Percentiles rank a stretch among this genome's conserved stretches.
These are phyloP conservation scores for Aspergillus tanneri DNA, from an alignment of 2,329 filamentous ascomycete species.

Conservation along the genomic window DNA sequence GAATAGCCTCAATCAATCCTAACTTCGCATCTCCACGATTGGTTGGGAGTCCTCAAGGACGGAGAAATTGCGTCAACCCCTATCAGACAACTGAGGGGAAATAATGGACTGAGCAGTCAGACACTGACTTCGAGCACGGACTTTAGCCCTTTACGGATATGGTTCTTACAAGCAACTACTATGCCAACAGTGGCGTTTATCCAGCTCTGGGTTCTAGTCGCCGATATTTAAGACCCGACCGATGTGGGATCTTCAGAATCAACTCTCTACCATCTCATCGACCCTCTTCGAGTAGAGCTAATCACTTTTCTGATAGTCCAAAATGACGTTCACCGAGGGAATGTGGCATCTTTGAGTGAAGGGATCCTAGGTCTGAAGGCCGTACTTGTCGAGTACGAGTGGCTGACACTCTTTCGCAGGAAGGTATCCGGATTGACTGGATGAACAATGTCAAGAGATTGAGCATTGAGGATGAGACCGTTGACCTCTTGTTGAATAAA, in stretches of 20 bases:
- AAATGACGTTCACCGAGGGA: constrained; percentile 45
- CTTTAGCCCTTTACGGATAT: constrained; percentile 9
- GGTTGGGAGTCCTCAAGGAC: too few species aligned
- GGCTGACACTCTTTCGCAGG: constrained; percentile 22
- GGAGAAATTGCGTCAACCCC: too few species aligned
- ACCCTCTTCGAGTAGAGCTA: not conserved
- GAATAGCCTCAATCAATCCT: constrained; percentile 1
- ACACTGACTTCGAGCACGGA: constrained; percentile 7
- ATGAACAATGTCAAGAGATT: constrained; percentile 44
- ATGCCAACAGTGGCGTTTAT: not conserved
- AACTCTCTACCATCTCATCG: too few species aligned
- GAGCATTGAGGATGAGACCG: constrained; percentile 30
- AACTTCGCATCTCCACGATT: not conserved
- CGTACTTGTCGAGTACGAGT: not conserved
- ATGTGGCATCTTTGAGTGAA: constrained; percentile 40
- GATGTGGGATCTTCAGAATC: too few species aligned
- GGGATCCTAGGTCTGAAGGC: not conserved
- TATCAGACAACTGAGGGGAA: constrained; percentile 11
- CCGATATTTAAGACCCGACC: constrained; percentile 6
- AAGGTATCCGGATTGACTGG: constrained; percentile 42
- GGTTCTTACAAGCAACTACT: not conserved
- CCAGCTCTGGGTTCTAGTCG: not conserved
- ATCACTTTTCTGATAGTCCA: constrained; percentile 11
- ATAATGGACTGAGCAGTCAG: not conserved
- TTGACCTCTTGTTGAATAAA: constrained; percentile 40